phyloP scores from a whole-genome alignment of 306 rosid species.

The Luffa acutangula region DNA sequence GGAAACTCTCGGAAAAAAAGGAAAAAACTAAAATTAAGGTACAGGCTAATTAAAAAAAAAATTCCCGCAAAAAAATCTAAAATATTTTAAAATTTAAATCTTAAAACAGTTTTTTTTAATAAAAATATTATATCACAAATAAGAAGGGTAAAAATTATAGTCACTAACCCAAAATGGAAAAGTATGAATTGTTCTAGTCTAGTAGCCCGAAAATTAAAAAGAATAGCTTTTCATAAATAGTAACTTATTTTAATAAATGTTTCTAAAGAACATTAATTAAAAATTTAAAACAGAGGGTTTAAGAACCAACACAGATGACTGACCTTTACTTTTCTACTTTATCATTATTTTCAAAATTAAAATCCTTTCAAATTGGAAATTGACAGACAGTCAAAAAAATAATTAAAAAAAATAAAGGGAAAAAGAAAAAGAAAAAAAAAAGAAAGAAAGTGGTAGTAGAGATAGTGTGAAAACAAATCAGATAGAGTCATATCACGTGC shows the following conservation, averaged over 20 bases:
- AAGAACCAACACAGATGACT: neutral
- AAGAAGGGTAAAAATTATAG: too few species aligned
- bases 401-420: neutral
- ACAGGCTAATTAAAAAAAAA: too few species aligned
- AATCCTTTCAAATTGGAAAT: neutral
- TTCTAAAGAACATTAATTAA: neutral
- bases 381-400: neutral
- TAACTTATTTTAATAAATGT: neutral
- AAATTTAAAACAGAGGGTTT: neutral
- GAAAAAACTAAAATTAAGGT: too few species aligned
- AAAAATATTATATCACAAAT: too few species aligned
- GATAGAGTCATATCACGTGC: neutral
- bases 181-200: neutral
- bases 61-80: too few species aligned
- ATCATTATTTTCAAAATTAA: neutral
- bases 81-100: too few species aligned
- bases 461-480: neutral
- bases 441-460: neutral
- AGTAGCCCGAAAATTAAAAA: neutral
- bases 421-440: neutral
- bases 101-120: too few species aligned
- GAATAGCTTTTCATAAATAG: neutral
- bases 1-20: too few species aligned
- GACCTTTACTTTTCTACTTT: neutral
- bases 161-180: neutral